Base-by-base conservation (phyloP, 495 filamentous ascomycete species). In the Astrothelium macrocarpum region DNA sequence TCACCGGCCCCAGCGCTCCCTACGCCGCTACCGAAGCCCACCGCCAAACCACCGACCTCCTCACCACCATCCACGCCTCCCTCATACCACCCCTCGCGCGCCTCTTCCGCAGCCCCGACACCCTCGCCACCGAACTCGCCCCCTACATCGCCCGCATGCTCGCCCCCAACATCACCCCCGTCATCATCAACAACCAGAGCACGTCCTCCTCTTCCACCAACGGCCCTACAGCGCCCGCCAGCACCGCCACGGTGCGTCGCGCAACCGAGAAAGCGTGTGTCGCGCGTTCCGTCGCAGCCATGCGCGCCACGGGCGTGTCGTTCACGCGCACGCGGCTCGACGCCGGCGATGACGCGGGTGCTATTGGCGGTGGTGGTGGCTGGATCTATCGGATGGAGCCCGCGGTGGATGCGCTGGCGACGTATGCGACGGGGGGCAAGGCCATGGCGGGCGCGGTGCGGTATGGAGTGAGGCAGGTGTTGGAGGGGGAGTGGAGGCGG, bases 361-460 rank as follows among this genome's bases (percentile, higher is more conserved):
- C 25, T 16, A 77, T 75, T 25, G 61, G 67, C 42, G 75, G 80
- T 60, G 77, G 79, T 59, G 69, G 81, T 66, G 78, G 84, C 67
- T 96, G 87, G 86, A 85, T 93, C 12, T 96, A 94, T 72, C 84
- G 94, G 34, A 94, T 98, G 93, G 92, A 97, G 69, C 94, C 94
- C 84, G 83, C 87, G 1, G 70, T 96, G 25, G 93, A 97, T 73
- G 74, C 77, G 32, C 80, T 96, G 3, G 77, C 81, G 12, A 79
- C 79, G 1, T 89, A 82, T 66, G 81, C 82, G 65, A 86, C 85
- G 1, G 81, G 58, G 75, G 20, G 72, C 65, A 42, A 53, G 65
- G 71, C 18, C 63, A 62, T 66, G 53, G 75, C 86, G 1, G 88
- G 34, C 65, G 66, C 32, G 36, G 63, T 42, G 0, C 81, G 92